phyloP scores from a whole-genome alignment of 2,329 filamentous ascomycete species.

The Ophiostoma sp. region DNA sequence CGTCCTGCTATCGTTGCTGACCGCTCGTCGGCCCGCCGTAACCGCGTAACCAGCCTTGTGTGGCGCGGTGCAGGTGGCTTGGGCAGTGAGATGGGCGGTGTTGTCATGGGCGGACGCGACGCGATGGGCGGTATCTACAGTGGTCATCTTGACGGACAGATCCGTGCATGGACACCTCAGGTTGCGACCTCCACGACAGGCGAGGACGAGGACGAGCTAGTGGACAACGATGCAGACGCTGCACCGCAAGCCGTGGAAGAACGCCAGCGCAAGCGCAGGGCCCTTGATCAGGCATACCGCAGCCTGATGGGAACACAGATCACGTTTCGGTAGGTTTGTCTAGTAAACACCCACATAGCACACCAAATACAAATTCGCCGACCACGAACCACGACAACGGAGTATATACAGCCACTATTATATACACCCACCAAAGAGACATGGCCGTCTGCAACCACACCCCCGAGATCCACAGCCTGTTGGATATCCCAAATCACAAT shows the following conservation, averaged over 20 bases:
- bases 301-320: slow-evolving; percentile 69
- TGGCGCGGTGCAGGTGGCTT: slow-evolving; percentile 64
- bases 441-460: background rate
- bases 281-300: slow-evolving; percentile 72
- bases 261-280: slow-evolving; percentile 66
- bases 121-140: slow-evolving; percentile 62
- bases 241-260: slow-evolving; percentile 41
- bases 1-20: slow-evolving; percentile 6
- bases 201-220: slow-evolving; percentile 42
- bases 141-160: slow-evolving; percentile 76
- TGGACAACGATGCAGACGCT: slow-evolving; percentile 39
- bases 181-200: slow-evolving; percentile 30
- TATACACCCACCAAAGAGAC: too few species aligned
- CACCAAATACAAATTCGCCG: too few species aligned
- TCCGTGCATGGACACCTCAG: slow-evolving; percentile 69
- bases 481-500: too few species aligned
- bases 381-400: too few species aligned
- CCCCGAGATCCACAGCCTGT: background rate
- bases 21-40: slow-evolving; percentile 46
- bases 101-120: slow-evolving; percentile 55
- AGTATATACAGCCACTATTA: too few species aligned
- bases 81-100: slow-evolving; percentile 45
- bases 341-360: background rate
- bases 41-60: slow-evolving; percentile 66
- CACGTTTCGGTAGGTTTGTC: slow-evolving; percentile 45